Percentiles rank a stretch among this genome's conserved stretches.
Conservation (phyloP, 768 basidiomycete genomes). For the Amylocystis lapponica region DNA sequence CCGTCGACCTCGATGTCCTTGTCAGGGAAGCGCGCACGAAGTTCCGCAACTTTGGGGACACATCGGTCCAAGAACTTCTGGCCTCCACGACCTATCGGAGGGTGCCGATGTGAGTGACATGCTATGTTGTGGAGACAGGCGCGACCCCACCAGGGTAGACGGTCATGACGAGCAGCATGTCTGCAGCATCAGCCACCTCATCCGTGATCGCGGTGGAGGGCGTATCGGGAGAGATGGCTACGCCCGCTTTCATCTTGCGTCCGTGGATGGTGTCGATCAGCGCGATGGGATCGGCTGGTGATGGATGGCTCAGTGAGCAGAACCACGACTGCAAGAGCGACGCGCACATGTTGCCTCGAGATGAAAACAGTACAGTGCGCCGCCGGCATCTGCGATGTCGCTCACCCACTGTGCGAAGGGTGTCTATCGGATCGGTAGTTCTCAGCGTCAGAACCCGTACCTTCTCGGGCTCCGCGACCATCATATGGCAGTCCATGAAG, state of each 20-base stretch:
- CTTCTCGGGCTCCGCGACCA: conserved; percentile 92
- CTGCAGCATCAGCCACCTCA: conserved; percentile 73
- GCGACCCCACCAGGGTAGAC: conserved; percentile 87
- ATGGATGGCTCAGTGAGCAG: background rate
- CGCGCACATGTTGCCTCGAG: conserved; percentile 83
- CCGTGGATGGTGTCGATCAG: conserved; percentile 78
- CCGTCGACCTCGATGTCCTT: conserved; percentile 99
- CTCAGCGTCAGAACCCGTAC: conserved; percentile 33
- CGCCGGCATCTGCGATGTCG: conserved; percentile 93
- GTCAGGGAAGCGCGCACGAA: conserved; percentile 83
- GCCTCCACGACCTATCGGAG: conserved; percentile 70
- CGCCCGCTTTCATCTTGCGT: conserved; percentile 89
- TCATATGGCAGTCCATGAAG: conserved; percentile 99
- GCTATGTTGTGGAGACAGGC: background rate
- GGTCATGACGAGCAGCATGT: conserved; percentile 98
- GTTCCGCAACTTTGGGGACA: conserved; percentile 87
- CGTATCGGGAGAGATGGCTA: conserved; percentile 96
- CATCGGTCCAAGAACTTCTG: conserved; percentile 95
- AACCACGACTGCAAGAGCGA: background rate
- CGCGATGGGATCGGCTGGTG: conserved; percentile 59
- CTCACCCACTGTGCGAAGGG: conserved; percentile 85
- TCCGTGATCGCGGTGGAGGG: conserved; percentile 85
- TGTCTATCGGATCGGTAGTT: too few species aligned
- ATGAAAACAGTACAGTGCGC: conserved; percentile 94
- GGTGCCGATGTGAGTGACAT: background rate